A percentile compares a stretch with the other conserved stretches of the same genome.
Evolutionary conservation across 2,329 filamentous ascomycete species (phyloP).

Genomic region (Graphilbum fragrans): DNA sequence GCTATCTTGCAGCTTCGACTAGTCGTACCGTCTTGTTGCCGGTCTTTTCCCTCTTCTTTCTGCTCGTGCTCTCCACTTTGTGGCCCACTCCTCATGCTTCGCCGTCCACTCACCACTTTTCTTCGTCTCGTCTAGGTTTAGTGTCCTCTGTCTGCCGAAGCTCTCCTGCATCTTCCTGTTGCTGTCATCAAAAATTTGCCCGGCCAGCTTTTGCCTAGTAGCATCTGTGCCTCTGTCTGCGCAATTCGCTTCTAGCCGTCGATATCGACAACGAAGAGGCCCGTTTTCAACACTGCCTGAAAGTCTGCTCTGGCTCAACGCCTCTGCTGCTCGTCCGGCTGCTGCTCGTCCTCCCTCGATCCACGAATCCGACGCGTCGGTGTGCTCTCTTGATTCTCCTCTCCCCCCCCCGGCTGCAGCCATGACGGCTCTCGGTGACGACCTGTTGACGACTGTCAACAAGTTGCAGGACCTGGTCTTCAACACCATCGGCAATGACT

Average conservation of each 20-base stretch:
- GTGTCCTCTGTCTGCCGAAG: background rate
- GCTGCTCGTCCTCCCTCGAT: background rate
- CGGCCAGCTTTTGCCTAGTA: no score
- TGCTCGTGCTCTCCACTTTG: background rate
- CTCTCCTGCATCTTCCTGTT: background rate
- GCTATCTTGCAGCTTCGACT: no score
- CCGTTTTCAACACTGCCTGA: no score
- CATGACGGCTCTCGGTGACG: constrained; percentile 94
- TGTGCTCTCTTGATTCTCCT: background rate
- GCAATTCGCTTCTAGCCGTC: background rate
- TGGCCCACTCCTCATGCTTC: background rate
- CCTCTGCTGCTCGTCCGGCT: no score
- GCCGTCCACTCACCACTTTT: background rate
- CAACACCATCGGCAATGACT: constrained; percentile 99
- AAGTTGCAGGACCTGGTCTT: constrained; percentile 98
- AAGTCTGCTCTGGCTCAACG: no score
- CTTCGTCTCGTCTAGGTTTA: background rate
- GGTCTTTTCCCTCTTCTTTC: background rate
- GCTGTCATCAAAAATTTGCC: background rate
- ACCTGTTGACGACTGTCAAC: constrained; percentile 91
- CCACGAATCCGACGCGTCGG: no score
- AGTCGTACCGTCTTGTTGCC: background rate
- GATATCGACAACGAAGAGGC: no score
- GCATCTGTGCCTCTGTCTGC: background rate
- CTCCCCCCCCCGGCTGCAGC: constrained; percentile 8